Evolutionary conservation across 768 basidiomycete species (phyloP).

Genomic region (Lentinula sp.): DNA sequence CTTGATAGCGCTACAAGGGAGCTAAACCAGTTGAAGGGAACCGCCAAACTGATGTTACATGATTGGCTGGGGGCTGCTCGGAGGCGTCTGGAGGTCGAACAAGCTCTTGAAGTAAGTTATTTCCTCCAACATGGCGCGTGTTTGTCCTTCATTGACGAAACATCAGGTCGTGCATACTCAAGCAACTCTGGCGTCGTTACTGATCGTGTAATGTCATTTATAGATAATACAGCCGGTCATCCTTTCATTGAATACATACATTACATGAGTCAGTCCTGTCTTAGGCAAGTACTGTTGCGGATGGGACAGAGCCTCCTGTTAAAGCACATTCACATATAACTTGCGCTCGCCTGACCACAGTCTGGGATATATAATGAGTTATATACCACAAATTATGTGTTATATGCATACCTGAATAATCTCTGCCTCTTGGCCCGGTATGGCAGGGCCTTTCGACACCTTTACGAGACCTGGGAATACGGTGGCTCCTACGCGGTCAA

Average conservation of each 20-base stretch:
- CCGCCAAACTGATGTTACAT: constrained; percentile 61
- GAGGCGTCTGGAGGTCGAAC: constrained; percentile 82
- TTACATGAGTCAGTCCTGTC: not conserved
- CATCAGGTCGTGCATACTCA: constrained; percentile 73
- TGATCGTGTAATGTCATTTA: constrained; percentile 51
- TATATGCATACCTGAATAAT: constrained; percentile 38
- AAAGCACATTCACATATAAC: constrained; percentile 85
- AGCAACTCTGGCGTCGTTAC: constrained; percentile 75
- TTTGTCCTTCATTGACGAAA: constrained; percentile 8
- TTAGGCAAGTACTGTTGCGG: not conserved
- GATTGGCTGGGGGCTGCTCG: constrained; percentile 95
- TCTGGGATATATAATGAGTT: constrained; percentile 23
- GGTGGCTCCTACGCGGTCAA: constrained; percentile 74
- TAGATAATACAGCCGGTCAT: constrained; percentile 5
- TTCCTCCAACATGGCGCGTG: not conserved
- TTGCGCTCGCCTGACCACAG: constrained; percentile 77
- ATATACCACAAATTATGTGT: not conserved
- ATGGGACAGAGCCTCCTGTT: constrained; percentile 22
- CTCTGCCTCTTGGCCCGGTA: constrained; percentile 32
- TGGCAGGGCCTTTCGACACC: constrained; percentile 41
- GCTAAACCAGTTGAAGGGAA: constrained; percentile 84
- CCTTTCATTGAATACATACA: not conserved
- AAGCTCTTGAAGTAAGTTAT: constrained; percentile 73
- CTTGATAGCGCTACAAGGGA: constrained; percentile 86
- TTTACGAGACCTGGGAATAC: constrained; percentile 88